These are phyloP conservation scores for Balansia obtecta DNA, from an alignment of 2,329 filamentous ascomycete genomes.

Conservation along the genomic window DNA sequence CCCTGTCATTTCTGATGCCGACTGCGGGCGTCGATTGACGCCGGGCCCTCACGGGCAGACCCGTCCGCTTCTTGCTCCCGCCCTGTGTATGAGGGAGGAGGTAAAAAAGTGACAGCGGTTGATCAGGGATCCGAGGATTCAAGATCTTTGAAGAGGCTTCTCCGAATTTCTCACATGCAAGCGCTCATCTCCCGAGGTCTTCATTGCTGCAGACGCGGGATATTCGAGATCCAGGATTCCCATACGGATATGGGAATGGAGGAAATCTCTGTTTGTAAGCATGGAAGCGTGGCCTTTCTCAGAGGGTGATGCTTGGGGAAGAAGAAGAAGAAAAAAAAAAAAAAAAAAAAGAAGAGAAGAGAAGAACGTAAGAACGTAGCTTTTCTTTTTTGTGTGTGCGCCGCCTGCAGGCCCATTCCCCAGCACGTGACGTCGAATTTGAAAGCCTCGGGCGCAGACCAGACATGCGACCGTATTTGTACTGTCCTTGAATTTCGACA, in stretches of 20 bases:
- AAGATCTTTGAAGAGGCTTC: conserved; percentile 10
- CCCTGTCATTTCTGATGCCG: conserved; percentile 14
- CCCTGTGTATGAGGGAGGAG: background rate
- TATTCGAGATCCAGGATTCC: background rate
- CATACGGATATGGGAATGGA: background rate
- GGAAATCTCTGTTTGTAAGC: conserved; percentile 12
- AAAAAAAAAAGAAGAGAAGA: no score
- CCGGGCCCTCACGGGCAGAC: conserved; percentile 14
- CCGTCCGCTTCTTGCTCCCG: conserved; percentile 8
- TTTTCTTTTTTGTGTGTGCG: background rate
- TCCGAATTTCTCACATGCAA: conserved; percentile 16
- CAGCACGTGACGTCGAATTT: conserved; percentile 8
- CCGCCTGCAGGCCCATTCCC: background rate
- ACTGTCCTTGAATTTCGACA: background rate
- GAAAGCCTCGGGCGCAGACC: no score
- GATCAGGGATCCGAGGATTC: background rate
- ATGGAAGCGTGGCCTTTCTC: conserved; percentile 14
- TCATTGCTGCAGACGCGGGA: background rate
- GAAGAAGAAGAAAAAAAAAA: no score
- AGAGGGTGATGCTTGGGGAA: conserved; percentile 12
- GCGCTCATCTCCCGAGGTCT: background rate
- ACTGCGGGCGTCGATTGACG: conserved; percentile 13
- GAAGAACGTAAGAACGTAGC: background rate
- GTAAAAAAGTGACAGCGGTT: conserved; percentile 9
- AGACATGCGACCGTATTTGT: no score